Evolutionary conservation across 306 rosid genomes (phyloP).

Genomic region (Fagus crenata): DNA sequence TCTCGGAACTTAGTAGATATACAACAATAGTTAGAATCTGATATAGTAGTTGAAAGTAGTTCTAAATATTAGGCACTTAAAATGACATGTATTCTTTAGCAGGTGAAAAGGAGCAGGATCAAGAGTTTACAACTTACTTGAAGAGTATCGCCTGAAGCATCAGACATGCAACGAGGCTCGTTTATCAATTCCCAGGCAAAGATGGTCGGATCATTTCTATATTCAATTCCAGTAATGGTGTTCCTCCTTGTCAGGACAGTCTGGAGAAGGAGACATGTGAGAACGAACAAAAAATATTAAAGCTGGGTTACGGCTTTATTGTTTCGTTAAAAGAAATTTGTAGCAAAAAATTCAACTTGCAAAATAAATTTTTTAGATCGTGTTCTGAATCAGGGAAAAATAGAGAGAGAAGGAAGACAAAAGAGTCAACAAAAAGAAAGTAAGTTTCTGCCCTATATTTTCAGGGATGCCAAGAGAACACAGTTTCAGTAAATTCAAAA

Average conservation of each 20-base stretch:
- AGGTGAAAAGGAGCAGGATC: conserved; percentile 12
- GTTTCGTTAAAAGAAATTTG: too few relatives aligned
- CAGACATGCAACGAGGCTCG: conserved; percentile 93
- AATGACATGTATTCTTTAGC: background rate
- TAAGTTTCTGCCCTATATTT: too few relatives aligned
- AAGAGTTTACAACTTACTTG: conserved; percentile 62
- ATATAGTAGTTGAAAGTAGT: background rate
- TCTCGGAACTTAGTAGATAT: background rate
- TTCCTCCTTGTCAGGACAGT: conserved; percentile 83
- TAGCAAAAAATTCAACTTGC: too few relatives aligned
- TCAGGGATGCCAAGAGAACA: too few relatives aligned
- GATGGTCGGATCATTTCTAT: conserved; percentile 89
- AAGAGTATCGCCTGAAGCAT: conserved; percentile 93
- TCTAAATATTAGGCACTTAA: background rate
- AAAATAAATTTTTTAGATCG: background rate
- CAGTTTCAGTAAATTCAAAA: conserved; percentile 10
- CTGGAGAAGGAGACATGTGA: conserved; percentile 43
- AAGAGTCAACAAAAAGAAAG: too few relatives aligned
- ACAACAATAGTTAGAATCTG: background rate
- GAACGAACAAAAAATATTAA: background rate
- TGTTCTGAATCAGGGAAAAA: conserved; percentile 1
- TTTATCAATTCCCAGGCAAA: conserved; percentile 97
- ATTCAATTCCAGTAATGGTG: conserved; percentile 72
- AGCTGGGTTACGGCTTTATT: background rate
- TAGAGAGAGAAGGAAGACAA: too few relatives aligned